phyloP scores from a whole-genome alignment of 108 stramenopile genomes.

The Fistulifera pelliculosa region DNA sequence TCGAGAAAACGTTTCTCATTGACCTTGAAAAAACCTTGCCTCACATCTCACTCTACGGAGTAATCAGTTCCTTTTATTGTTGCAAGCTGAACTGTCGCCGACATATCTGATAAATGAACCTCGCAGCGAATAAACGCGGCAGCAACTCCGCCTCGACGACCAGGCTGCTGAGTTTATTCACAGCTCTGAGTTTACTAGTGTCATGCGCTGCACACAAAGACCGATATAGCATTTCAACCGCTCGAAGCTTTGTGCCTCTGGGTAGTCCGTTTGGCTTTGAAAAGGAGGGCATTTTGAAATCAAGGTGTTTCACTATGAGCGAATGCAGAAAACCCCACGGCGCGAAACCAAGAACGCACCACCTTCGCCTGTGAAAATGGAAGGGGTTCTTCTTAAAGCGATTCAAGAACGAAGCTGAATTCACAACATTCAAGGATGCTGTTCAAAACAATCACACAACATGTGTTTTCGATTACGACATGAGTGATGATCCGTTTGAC shows the following conservation, averaged over 20 bases:
- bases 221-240: too few species aligned
- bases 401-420: conserved; percentile 62
- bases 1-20: too few species aligned
- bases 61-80: too few species aligned
- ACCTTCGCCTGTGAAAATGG: conserved; percentile 6
- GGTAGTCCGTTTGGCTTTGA: conserved; percentile 88
- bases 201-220: too few species aligned
- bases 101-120: too few species aligned
- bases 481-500: conserved; percentile 14
- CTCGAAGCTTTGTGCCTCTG: conserved; percentile 44
- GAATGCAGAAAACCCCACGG: conserved; percentile 14
- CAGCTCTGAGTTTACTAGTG: too few species aligned
- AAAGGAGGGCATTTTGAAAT: conserved; percentile 63
- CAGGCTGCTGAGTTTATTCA: too few species aligned
- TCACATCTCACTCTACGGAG: too few species aligned
- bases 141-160: too few species aligned
- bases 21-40: too few species aligned
- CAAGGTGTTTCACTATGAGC: conserved; percentile 61
- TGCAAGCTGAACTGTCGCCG: too few species aligned
- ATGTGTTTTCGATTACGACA: conserved; percentile 11
- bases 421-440: conserved; percentile 40
- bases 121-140: too few species aligned
- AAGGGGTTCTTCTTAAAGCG: conserved; percentile 59
- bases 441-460: conserved; percentile 4
- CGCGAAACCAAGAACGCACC: conserved; percentile 11